A percentile compares a stretch with the other conserved stretches of the same genome.
Evolutionary conservation across 305 asterid genomes (phyloP).

Genomic region (Vinca major): DNA sequence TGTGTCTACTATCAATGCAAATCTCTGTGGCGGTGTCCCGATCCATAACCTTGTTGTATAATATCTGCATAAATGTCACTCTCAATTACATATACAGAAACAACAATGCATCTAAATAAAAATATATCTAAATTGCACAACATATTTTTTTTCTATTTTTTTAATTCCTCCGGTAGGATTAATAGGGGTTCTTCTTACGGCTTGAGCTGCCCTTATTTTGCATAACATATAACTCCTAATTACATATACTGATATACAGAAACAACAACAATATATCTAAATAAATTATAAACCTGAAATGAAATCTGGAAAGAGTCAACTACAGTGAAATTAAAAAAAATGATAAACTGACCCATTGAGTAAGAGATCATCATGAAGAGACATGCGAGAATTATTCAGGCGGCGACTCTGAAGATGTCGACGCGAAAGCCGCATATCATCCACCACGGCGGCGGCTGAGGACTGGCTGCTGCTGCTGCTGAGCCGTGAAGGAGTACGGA

Average conservation of each 20-base stretch:
- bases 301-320: constrained; percentile 12
- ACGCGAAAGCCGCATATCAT: constrained; percentile 12
- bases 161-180: too few relatives aligned
- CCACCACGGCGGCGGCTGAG: constrained; percentile 2
- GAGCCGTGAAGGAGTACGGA: constrained; percentile 21
- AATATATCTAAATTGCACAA: too few relatives aligned
- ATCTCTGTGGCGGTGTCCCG: constrained; percentile 91
- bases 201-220: too few relatives aligned
- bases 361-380: constrained; percentile 37
- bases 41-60: constrained; percentile 85
- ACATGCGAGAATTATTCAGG: constrained; percentile 27
- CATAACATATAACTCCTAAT: too few relatives aligned
- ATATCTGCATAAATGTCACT: constrained; percentile 41
- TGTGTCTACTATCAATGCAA: constrained; percentile 87
- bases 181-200: too few relatives aligned
- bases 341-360: constrained; percentile 26
- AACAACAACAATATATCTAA: neutral
- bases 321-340: neutral
- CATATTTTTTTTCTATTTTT: too few relatives aligned
- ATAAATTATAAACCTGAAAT: neutral
- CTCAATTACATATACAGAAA: neutral
- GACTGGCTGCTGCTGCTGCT: constrained; percentile 7
- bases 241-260: neutral
- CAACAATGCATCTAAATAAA: neutral
- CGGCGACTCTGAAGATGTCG: constrained; percentile 28